Evolutionary conservation across 139 green algal species (phyloP).

Genomic region (Coccomyxa sp.): DNA sequence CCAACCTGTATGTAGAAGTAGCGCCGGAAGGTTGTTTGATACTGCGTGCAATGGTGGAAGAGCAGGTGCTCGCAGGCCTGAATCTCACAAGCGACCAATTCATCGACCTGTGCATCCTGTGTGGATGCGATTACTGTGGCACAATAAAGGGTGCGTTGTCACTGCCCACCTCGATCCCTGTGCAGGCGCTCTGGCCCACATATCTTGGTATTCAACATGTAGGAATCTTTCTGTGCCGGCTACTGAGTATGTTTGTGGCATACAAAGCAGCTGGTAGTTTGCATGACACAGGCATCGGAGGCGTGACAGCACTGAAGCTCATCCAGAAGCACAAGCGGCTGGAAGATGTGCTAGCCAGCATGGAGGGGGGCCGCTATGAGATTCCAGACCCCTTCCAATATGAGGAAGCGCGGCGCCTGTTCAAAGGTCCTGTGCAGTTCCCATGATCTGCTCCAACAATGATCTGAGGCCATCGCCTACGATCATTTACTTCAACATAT

Average conservation of each 20-base stretch:
- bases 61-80: slow-evolving; percentile 61
- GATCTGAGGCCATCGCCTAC: not conserved
- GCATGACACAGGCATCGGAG: slow-evolving; percentile 18
- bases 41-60: no score
- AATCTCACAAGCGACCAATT: slow-evolving; percentile 78
- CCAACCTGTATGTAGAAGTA: no score
- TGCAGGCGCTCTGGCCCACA: no score
- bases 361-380: slow-evolving; percentile 30
- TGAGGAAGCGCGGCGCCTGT: slow-evolving; percentile 74
- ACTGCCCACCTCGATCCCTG: not conserved
- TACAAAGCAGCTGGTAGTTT: not conserved
- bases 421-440: slow-evolving; percentile 57
- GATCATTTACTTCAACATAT: not conserved
- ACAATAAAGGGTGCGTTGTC: slow-evolving; percentile 62
- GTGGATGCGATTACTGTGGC: slow-evolving; percentile 92
- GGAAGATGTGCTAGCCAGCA: slow-evolving; percentile 27
- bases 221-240: not conserved
- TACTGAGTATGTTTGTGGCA: not conserved
- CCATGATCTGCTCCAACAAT: not conserved
- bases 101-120: slow-evolving; percentile 98
- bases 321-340: slow-evolving; percentile 72
- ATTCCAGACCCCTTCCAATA: slow-evolving; percentile 86
- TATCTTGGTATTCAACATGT: no score
- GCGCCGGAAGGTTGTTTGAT: no score
- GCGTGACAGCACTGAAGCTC: slow-evolving; percentile 60